phyloP scores from a whole-genome alignment of 2,329 filamentous ascomycete species.

The Penicillium sp. region DNA sequence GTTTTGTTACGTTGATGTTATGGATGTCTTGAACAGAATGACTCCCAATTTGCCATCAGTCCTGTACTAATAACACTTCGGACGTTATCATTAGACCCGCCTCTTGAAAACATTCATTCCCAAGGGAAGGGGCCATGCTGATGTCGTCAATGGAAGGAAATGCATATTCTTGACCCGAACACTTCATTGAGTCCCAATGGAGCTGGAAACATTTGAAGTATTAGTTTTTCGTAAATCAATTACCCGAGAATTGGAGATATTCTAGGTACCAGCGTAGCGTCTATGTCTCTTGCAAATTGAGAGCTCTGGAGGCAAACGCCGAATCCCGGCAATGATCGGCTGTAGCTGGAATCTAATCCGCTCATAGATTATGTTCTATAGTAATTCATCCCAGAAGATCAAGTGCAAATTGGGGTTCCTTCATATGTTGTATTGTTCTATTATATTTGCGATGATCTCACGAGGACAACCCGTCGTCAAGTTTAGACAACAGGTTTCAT shows the following conservation, averaged over 20 bases:
- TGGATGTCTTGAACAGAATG: background rate
- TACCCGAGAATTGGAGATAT: background rate
- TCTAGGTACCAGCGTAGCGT: background rate
- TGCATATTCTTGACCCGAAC: too few species aligned
- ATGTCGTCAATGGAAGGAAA: too few species aligned
- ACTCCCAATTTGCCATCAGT: background rate
- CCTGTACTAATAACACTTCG: background rate
- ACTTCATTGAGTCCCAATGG: background rate
- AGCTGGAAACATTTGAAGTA: background rate
- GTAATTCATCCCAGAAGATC: background rate
- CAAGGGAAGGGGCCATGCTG: background rate
- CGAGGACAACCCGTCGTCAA: background rate
- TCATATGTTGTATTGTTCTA: too few species aligned
- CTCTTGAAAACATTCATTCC: too few species aligned
- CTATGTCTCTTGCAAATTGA: background rate
- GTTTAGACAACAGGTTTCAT: background rate
- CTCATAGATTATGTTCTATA: background rate
- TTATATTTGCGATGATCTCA: background rate
- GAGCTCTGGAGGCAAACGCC: too few species aligned
- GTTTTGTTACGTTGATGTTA: background rate
- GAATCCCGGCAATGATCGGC: background rate
- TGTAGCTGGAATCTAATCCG: background rate
- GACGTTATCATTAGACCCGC: background rate
- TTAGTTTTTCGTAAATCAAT: background rate
- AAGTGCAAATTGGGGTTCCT: background rate